These are phyloP conservation scores for Stevia rebaudiana DNA, from an alignment of 140 eudicot species.

Conservation along the genomic window DNA sequence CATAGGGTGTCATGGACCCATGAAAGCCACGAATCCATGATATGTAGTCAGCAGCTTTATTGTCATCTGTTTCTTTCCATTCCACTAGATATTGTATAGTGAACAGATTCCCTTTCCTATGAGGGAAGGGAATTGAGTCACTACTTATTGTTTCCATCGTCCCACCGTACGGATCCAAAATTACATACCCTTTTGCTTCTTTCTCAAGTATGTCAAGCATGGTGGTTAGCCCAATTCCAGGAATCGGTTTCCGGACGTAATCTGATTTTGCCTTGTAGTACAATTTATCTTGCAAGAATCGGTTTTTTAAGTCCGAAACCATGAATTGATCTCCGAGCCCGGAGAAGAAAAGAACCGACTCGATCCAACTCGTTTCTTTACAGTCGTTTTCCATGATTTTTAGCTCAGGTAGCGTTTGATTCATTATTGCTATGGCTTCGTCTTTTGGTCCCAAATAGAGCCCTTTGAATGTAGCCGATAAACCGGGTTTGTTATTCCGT, in stretches of 20 bases:
- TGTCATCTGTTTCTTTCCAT: slow-evolving; percentile 48
- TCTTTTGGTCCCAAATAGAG: slow-evolving; percentile 52
- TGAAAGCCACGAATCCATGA: slow-evolving; percentile 59
- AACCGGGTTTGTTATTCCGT: slow-evolving; percentile 23
- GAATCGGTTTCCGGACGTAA: slow-evolving; percentile 44
- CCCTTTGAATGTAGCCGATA: slow-evolving; percentile 62
- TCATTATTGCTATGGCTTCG: slow-evolving; percentile 32
- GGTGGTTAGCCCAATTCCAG: slow-evolving; percentile 30
- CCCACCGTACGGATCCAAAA: slow-evolving; percentile 80
- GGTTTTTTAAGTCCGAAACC: slow-evolving; percentile 32
- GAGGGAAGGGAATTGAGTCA: slow-evolving; percentile 69
- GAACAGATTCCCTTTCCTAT: slow-evolving; percentile 60
- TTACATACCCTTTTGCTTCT: slow-evolving; percentile 73
- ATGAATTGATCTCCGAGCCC: slow-evolving; percentile 36
- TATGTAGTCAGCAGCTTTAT: slow-evolving; percentile 28
- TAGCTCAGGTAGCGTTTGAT: slow-evolving; percentile 45
- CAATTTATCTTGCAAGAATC: slow-evolving; percentile 33
- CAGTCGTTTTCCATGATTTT: slow-evolving; percentile 38
- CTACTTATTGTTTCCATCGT: slow-evolving; percentile 43
- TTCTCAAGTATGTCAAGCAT: slow-evolving; percentile 45
- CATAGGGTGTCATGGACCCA: slow-evolving; percentile 52
- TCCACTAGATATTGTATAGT: slow-evolving; percentile 51
- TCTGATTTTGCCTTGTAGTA: slow-evolving; percentile 86
- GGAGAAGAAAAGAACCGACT: slow-evolving; percentile 56
- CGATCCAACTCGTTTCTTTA: slow-evolving; percentile 70